Evolutionary conservation across 2,329 filamentous ascomycete species (phyloP), one percentile per base, ranked within the genome.

Genomic region (Diplodia intermedia): DNA sequence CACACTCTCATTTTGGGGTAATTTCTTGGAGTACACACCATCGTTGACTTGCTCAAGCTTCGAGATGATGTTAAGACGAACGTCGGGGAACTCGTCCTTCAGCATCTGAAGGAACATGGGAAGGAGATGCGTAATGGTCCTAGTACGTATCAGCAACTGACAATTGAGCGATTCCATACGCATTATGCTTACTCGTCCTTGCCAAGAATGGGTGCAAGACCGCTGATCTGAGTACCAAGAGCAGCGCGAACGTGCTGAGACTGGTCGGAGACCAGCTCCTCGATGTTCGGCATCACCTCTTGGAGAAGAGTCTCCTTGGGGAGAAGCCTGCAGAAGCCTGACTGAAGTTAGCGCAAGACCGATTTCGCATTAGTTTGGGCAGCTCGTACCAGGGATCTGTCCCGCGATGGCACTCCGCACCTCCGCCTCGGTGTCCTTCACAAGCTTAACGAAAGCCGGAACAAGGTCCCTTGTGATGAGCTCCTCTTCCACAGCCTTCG

Each of bases 71-170:
- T 99, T 97, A 69, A 99, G 89, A 71, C 95, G 91, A 63, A 99
- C 95, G 78, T 99, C 95, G 26, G 95, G 95, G 80, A 97, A 98
- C 78, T 99, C 95, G 76, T 99, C 95, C 86, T 98, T 99, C 75
- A 99, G 89, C 95, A 99, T 99, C 80, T 97, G 92, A 66, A 99
- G 86, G 82, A 99, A 98, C 94, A 99, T 99, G 66, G 95, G 95
- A 54, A 99, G 88, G 54, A 99, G 89, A 79, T 99, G 95, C 73
- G 95, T 91, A 73, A 97, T 98, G 36, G 95, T 99, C 81, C 92
- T 95, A 72, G 1, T 56, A 47, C 47, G 63, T 12, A 26, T 68
- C 47, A 68, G 66, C 29, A 33, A 26, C 3, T 50, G 38, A 18
- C 50, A 29, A 50, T 29, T 70, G 20, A 38, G 11, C 18, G 33